Base-by-base conservation (phyloP, 768 basidiomycete species). In the Cytidiella melzeri region DNA sequence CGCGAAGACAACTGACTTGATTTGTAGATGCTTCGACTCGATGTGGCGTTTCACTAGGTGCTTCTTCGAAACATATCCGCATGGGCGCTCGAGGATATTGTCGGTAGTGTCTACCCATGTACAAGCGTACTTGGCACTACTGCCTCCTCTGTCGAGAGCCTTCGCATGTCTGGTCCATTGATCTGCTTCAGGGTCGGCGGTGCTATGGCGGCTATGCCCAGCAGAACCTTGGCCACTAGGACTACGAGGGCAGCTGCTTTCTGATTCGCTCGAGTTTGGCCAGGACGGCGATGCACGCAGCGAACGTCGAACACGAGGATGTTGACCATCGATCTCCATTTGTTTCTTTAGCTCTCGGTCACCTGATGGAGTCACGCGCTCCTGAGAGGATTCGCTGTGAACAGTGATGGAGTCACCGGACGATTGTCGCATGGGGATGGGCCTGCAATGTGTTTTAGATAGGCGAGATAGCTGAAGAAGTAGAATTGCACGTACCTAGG, bases 11-110 rank as follows among this genome's bases (percentile, higher is more conserved):
- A 58, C 79, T 52, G 52, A 80, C 84, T 77, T 80, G 56, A 77
- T 70, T 44, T 75, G 71, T 41, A 86, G 61, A 59, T 85, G 84
- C 12, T 75, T 77, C 7, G 77, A 76, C 62, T 81, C 73, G 41
- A 86, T 71, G 61, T 86, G 84, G 23, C 84, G 73, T 62, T 83
- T 84, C 50, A 85, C 79, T 38, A 83, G 70, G 60, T 84, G 83
- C 62, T 80, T 83, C 59, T 80, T 79, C 21, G 73, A 68, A 27
- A 61, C 59, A 53, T 77, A 77, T 19, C 66, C 61, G 54, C 76
- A 79, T 40, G 56, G 58, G 28, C 58, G 58, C 9, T 41, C 39
- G 25, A 58, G 61, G 54, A 51, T 68, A 47, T 61, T 65, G 48
- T 54, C 59, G 49, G 57, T 59, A 41, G 64, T 61, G 12, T 67